Evolutionary conservation across 2,329 filamentous ascomycete species (phyloP), one percentile per base, ranked within the genome.

Genomic region (Colletotrichum coccodes): DNA sequence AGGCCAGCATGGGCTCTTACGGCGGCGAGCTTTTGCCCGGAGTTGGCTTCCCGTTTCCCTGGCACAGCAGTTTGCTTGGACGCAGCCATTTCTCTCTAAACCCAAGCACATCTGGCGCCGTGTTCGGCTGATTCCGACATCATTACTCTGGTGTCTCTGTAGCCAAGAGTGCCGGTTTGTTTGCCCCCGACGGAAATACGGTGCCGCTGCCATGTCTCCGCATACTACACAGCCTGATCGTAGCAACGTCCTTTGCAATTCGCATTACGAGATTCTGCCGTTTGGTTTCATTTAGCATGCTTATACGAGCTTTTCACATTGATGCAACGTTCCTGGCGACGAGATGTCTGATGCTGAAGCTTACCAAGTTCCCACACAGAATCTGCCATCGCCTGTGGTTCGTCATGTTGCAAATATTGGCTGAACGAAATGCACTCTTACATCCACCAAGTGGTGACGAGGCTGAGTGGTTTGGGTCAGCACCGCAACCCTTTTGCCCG

Each of bases 131-230:
- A 32, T 18, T 9, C 46, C 26, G 46, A 26, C 42, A 9, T n/a
- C n/a, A 44, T 53, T 21, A 9, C 18, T 6, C n/a, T n/a, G n/a
- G n/a, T 53, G 21, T 42, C 40, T 23, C 14, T 32, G 21, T 12
- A 54, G 60, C 40, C 28, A 61, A 49, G 16, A 47, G 30, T 18
- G 18, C 11, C 28, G 28, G 30, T 11, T 38, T 21, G 34, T 3
- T 44, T 56, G n/a, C 26, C 26, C 49, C 26, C 23, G 34, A 36
- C 61, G 53, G 23, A 26, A 40, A 23, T 50, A 36, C 8, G 38
- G 49, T 56, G 28, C 40, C 30, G 38, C 36, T 54, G 60, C 32
- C 21, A 38, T 68, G 38, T 59, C 28, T 23, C 65, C 58, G 34
- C 58, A 42, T 18, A 30, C 4, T 38, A 34, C 40, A 42, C 54